Evolutionary conservation across 495 filamentous ascomycete genomes (phyloP).

Genomic region (Podospora anserina): DNA sequence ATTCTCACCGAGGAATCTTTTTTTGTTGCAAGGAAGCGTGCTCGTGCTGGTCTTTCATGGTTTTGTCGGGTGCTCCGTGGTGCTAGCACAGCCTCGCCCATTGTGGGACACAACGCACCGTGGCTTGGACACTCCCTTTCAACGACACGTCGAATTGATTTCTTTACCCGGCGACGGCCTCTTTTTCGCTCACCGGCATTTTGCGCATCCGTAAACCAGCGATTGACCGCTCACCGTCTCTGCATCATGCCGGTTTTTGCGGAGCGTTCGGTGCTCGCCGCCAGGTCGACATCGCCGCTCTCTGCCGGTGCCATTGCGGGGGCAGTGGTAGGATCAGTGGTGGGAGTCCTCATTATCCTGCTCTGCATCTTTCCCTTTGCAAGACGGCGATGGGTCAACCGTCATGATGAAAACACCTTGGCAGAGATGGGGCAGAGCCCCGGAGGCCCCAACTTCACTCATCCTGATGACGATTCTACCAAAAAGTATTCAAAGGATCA

Average conservation of each 20-base stretch:
- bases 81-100: constrained; percentile 10
- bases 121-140: neutral
- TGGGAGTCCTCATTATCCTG: constrained; percentile 33
- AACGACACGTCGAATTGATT: constrained; percentile 5
- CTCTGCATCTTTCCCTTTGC: constrained; percentile 35
- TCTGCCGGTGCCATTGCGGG: constrained; percentile 36
- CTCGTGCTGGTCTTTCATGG: constrained; percentile 9
- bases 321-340: constrained; percentile 35
- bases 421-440: constrained; percentile 37
- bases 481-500: constrained; percentile 26
- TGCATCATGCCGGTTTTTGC: constrained; percentile 5
- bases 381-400: constrained; percentile 24
- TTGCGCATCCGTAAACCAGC: constrained; percentile 4
- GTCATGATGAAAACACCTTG: constrained; percentile 23
- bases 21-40: neutral
- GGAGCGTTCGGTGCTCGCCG: constrained; percentile 27
- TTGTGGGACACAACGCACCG: constrained; percentile 3
- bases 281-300: constrained; percentile 27
- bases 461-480: constrained; percentile 22
- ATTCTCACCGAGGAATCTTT: neutral
- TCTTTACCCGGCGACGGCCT: constrained; percentile 3
- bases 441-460: constrained; percentile 33
- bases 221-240: neutral
- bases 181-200: constrained; percentile 1
- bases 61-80: constrained; percentile 18